phyloP scores from a whole-genome alignment of 176 grass and related monocot genomes.

The Dactylis glomerata region DNA sequence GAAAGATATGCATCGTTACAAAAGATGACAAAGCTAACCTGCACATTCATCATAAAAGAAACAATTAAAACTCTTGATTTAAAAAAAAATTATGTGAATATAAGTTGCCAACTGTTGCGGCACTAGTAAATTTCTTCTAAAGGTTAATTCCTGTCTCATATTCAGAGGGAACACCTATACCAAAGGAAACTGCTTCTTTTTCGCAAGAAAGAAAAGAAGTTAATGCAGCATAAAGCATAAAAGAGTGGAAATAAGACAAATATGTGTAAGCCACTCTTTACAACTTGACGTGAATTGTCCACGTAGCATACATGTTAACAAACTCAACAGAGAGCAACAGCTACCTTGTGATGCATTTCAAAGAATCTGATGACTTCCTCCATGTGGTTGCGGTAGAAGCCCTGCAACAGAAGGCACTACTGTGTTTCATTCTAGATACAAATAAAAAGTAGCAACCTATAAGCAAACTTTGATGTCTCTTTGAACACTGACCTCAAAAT shows the following conservation, averaged over 20 bases:
- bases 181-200: neutral
- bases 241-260: neutral
- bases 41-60: slow-evolving; percentile 4
- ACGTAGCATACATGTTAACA: slow-evolving; percentile 24
- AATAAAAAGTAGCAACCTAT: neutral
- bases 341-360: slow-evolving; percentile 97
- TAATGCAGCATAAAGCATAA: neutral
- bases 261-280: neutral
- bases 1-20: neutral
- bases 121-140: neutral
- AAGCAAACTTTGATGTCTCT: slow-evolving; percentile 10
- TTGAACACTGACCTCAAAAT: slow-evolving; percentile 80
- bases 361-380: slow-evolving; percentile 99
- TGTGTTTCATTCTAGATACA: slow-evolving; percentile 8
- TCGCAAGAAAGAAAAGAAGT: neutral
- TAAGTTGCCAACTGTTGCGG: slow-evolving; percentile 5
- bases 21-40: neutral
- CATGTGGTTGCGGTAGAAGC: slow-evolving; percentile 99
- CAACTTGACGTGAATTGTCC: neutral
- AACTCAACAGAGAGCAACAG: neutral
- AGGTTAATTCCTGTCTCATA: neutral
- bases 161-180: neutral
- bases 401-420: slow-evolving; percentile 49
- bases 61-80: neutral
- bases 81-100: neutral